Conservation (phyloP, 257 asterid genomes). For the Ilex asprella region DNA sequence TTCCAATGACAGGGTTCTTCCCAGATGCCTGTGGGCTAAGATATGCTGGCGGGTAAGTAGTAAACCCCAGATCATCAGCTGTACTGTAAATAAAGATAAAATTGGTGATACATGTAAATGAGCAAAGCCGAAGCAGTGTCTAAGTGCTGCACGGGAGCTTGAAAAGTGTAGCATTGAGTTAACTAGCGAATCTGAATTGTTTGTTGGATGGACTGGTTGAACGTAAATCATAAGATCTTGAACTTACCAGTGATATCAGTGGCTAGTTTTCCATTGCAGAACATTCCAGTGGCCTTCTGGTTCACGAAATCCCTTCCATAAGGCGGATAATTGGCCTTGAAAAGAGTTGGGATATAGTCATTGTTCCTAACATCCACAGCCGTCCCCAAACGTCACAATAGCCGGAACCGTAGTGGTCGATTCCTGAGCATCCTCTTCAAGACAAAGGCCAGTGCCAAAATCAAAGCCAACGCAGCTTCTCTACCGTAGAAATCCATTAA, state of each 20-base stretch:
- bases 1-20: slow-evolving; percentile 64
- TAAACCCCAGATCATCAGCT: slow-evolving; percentile 88
- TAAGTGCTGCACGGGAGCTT: no score
- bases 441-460: slow-evolving; percentile 27
- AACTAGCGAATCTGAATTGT: no score
- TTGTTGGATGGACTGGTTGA: neutral
- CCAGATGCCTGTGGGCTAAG: slow-evolving; percentile 97
- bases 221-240: neutral
- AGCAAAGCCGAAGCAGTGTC: no score
- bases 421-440: slow-evolving; percentile 34
- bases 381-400: slow-evolving; percentile 78
- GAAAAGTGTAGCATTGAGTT: no score
- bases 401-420: slow-evolving; percentile 57
- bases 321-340: slow-evolving; percentile 83
- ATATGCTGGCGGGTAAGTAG: slow-evolving; percentile 62
- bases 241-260: slow-evolving; percentile 78
- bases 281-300: slow-evolving; percentile 71
- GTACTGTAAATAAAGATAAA: slow-evolving; percentile 23
- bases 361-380: slow-evolving; percentile 85
- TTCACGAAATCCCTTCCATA: slow-evolving; percentile 71
- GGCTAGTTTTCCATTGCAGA: slow-evolving; percentile 84
- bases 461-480: slow-evolving; percentile 9
- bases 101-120: neutral
- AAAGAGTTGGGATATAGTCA: slow-evolving; percentile 50
- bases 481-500: slow-evolving; percentile 16